phyloP scores from a whole-genome alignment of 257 asterid genomes.

The Nyctanthes arbortristis region DNA sequence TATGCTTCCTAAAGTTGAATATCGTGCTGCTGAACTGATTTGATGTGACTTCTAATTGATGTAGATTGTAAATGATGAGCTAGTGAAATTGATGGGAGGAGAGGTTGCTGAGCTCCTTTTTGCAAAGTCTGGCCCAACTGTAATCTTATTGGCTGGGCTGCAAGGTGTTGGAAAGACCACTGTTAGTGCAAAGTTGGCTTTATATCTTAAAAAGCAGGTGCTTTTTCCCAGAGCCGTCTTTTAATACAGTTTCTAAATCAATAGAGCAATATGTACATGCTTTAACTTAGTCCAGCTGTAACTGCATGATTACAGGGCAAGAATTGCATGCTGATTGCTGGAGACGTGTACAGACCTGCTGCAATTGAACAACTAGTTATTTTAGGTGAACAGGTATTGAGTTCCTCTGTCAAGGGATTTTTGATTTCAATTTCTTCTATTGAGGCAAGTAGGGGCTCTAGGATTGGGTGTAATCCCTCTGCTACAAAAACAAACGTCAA shows the following conservation, averaged over 20 bases:
- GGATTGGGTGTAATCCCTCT: too few relatives aligned
- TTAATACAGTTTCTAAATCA: too few relatives aligned
- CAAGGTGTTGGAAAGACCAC: slow-evolving; percentile 99
- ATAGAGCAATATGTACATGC: slow-evolving; percentile 18
- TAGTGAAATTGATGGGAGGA: slow-evolving; percentile 92
- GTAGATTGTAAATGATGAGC: slow-evolving; percentile 88
- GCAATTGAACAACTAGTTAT: slow-evolving; percentile 95
- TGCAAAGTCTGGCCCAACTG: slow-evolving; percentile 79
- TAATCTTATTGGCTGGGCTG: slow-evolving; percentile 89
- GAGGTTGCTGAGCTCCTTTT: slow-evolving; percentile 87
- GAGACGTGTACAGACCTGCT: slow-evolving; percentile 98
- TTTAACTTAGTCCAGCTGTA: slow-evolving; percentile 25
- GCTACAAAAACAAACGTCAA: too few relatives aligned
- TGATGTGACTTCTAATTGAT: slow-evolving; percentile 16
- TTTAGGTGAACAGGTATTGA: slow-evolving; percentile 57
- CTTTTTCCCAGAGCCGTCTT: slow-evolving; percentile 24
- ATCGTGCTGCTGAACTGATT: slow-evolving; percentile 9
- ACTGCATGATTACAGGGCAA: slow-evolving; percentile 65
- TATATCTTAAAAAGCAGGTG: slow-evolving; percentile 93
- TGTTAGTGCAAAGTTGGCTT: slow-evolving; percentile 94
- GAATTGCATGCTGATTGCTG: slow-evolving; percentile 97
- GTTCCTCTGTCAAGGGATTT: neutral
- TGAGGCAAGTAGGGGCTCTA: too few relatives aligned
- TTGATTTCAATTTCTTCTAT: neutral
- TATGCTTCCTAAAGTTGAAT: slow-evolving; percentile 9